Base-by-base conservation (phyloP, 2,329 filamentous ascomycete species). In the Metarhizium rileyi region DNA sequence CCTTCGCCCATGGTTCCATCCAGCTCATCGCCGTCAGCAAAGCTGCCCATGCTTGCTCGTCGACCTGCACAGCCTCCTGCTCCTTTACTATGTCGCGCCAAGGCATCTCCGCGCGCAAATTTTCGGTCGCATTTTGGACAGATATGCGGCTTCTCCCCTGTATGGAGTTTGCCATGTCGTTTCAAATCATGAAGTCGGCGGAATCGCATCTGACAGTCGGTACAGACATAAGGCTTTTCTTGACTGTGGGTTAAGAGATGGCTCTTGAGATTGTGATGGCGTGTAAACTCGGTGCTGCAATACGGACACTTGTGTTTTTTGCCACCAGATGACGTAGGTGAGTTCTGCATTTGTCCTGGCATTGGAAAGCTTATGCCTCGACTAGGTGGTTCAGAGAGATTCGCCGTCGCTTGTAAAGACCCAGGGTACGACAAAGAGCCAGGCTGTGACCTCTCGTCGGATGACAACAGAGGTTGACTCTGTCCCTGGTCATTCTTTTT, bases 231-330 rank as follows among this genome's bases (percentile, higher is more conserved):
- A 0, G 93, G 93, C 69, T 98, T 98, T 67, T 98, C 93, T 73
- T 98, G 91, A 61, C 90, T 96, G 67, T 97, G 93, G 0, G 93
- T 97, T 63, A 98, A 80, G 50, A 98, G 78, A 70, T 98, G 93
- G 58, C 90, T 96, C 71, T 97, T 98, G 26, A 97, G 78, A 61
- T 98, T 97, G 65, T 97, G 93, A 64, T 97, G 93, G 42, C 93
- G 82, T 26, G 93, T 98, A 59, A 98, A 98, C 61, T 95, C 93
- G 5, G 93, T 96, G 36, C 89, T 82, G 74, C 93, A 98, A 66
- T 95, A 95, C 1, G 89, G 91, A 63, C 93, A 98, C 66, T 93
- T 95, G 71, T 98, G 91, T 62, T 93, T 91, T 71, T 95, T 96
- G 47, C 80, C 77, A 16, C 59, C 59, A 2, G 70, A 68, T 25